Evolutionary conservation across 2,329 filamentous ascomycete genomes (phyloP).

Genomic region (Exophiala sideris): DNA sequence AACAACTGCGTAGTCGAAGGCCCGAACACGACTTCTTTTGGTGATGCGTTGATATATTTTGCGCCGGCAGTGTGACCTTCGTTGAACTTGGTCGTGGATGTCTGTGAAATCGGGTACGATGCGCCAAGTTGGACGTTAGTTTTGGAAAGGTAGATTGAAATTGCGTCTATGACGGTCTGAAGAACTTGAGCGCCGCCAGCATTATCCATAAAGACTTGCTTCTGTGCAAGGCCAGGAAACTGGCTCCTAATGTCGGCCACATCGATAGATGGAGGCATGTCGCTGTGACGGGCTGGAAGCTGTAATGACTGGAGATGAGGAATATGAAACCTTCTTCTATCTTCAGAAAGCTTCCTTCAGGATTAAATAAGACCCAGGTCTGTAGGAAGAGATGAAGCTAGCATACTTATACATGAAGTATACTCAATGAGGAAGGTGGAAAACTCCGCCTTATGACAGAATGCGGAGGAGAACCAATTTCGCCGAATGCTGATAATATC

Average conservation of each 20-base stretch:
- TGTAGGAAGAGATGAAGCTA: too few relatives aligned
- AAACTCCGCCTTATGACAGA: background rate
- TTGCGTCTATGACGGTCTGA: constrained; percentile 62
- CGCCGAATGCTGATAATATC: too few relatives aligned
- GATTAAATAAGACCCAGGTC: too few relatives aligned
- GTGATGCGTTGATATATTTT: constrained; percentile 64
- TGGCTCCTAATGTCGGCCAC: constrained; percentile 54
- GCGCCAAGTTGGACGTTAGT: constrained; percentile 75
- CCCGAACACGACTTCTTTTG: constrained; percentile 68
- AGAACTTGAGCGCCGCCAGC: constrained; percentile 72
- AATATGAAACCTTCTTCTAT: too few relatives aligned
- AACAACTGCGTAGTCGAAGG: constrained; percentile 73
- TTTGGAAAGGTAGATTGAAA: constrained; percentile 62
- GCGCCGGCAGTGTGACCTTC: constrained; percentile 64
- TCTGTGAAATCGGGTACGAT: constrained; percentile 59
- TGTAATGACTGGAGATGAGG: too few relatives aligned
- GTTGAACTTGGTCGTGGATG: constrained; percentile 58
- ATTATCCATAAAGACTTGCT: constrained; percentile 74
- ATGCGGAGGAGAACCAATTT: background rate
- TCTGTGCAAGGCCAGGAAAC: constrained; percentile 66
- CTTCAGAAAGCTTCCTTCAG: too few relatives aligned
- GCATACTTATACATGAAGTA: too few relatives aligned
- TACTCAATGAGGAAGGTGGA: constrained; percentile 1
- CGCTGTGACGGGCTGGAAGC: too few relatives aligned
- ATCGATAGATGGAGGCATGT: constrained; percentile 44